Evolutionary conservation across 345 rosid genomes (phyloP), one percentile per base, ranked within the genome.

Genomic region (Schrenkiella parvula): DNA sequence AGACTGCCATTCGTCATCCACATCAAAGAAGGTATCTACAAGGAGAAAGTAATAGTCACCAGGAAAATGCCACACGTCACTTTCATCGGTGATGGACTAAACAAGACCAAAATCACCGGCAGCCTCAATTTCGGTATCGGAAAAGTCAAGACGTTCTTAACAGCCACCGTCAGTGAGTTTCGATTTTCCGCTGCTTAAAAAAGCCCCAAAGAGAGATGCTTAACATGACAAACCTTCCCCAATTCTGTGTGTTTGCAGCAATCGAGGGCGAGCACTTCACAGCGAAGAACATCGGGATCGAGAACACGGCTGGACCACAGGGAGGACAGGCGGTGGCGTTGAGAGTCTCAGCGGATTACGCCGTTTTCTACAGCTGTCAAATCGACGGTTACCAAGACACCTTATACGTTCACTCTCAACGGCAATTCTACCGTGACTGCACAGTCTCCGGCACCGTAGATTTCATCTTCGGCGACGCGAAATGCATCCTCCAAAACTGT

Each of bases 361-460:
- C 93, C 29, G 64, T 83, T 3, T 83, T 89, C 80, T 66, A 77
- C 78, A 82, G 68, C 72, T 87, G 90, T 81, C 82, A 74, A 6
- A 79, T 91, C 53, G 84, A 84, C 38, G 96, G 85, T 1, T 79
- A 78, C 83, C 91, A 87, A 79, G 84, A 86, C 83, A 86, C 97
- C 0, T 86, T 91, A 52, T 87, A 89, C 81, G 64, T 42, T 13
- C 91, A 87, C 68, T 80, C 88, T 46, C 84, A 87, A 66, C 72
- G 90, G 6, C 97, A 91, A 61, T 89, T 80, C 86, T 91, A 81
- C 82, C 85, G 89, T 9, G 86, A 86, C 64, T 91, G 97, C 68
- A 78, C 82, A 71, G 77, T 91, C 65, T 50, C 83, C 2, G 93
- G 90, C n/a, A 89, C 97, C 59, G 79, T 89, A 3, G 93, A 88